Percentiles rank a stretch among this genome's conserved stretches.
phyloP scores from a whole-genome alignment of 352 stramenopile species.

The Globisporangium perplexum region DNA sequence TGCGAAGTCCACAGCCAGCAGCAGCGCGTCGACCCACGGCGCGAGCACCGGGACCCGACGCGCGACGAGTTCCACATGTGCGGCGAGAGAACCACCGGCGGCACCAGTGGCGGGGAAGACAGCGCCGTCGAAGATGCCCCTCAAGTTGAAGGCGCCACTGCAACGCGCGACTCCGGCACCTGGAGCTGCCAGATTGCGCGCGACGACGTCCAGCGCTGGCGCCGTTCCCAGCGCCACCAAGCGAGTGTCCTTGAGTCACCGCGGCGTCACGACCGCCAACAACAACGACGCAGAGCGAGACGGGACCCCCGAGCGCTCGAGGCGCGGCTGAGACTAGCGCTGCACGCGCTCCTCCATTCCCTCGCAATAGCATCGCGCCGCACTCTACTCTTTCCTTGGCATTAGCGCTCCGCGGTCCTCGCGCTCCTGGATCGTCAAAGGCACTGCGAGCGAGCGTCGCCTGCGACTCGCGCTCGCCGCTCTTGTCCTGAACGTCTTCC shows the following conservation, averaged over 20 bases:
- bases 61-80: conserved; percentile 2
- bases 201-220: not conserved
- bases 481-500: conserved; percentile 34
- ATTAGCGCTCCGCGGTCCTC: conserved; percentile 44
- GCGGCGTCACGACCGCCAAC: conserved; percentile 14
- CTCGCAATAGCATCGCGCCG: not conserved
- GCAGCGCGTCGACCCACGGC: not conserved
- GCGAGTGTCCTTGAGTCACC: conserved; percentile 5
- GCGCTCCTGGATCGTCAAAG: conserved; percentile 46
- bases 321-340: conserved; percentile 6
- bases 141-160: conserved; percentile 1
- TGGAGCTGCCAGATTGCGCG: not conserved
- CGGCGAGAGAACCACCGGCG: not conserved
- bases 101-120: not conserved
- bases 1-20: not conserved
- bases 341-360: not conserved
- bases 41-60: not conserved
- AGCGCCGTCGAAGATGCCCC: not conserved
- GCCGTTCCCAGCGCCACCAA: not conserved
- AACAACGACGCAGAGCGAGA: conserved; percentile 26
- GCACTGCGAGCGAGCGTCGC: conserved; percentile 39
- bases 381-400: conserved; percentile 6
- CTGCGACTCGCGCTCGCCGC: conserved; percentile 36
- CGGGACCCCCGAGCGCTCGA: conserved; percentile 10
- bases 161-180: not conserved